Percentiles rank a stretch among this genome's conserved stretches.
These are phyloP conservation scores for Elsinoe arachidis DNA, from an alignment of 2,329 filamentous ascomycete genomes.

Conservation along the genomic window DNA sequence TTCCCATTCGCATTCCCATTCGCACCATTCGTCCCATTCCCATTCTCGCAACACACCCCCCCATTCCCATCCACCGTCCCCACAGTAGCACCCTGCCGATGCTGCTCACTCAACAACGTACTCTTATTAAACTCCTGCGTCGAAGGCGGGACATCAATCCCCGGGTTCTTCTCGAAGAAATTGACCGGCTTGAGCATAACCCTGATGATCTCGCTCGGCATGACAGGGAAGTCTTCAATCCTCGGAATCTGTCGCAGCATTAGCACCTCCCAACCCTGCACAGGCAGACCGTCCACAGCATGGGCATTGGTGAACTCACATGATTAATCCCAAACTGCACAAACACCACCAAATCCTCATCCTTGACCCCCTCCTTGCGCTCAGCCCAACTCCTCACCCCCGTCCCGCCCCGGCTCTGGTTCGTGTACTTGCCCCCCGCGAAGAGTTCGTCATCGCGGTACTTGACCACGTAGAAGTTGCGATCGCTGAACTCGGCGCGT, in stretches of 20 bases:
- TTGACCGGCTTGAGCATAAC: slow-evolving; percentile 51
- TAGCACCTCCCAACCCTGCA: slow-evolving; percentile 12
- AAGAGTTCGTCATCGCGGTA: slow-evolving; percentile 52
- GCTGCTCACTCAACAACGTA: slow-evolving; percentile 24
- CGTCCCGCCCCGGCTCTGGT: slow-evolving; percentile 47
- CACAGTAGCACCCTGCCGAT: slow-evolving; percentile 26
- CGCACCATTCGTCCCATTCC: slow-evolving; percentile 21
- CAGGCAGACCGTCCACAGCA: too few species aligned
- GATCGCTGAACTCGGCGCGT: slow-evolving; percentile 50
- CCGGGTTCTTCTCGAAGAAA: slow-evolving; percentile 52
- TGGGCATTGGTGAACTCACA: slow-evolving; percentile 16
- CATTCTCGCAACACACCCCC: slow-evolving; percentile 37
- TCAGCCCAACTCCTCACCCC: slow-evolving; percentile 42
- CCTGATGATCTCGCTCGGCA: slow-evolving; percentile 51
- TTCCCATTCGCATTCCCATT: background rate
- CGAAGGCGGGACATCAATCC: slow-evolving; percentile 49
- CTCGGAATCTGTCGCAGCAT: slow-evolving; percentile 33
- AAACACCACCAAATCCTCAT: slow-evolving; percentile 49
- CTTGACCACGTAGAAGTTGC: slow-evolving; percentile 50
- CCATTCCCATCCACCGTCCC: slow-evolving; percentile 29
- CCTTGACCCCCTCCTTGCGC: slow-evolving; percentile 45
- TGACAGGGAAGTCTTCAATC: slow-evolving; percentile 51
- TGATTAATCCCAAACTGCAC: slow-evolving; percentile 52
- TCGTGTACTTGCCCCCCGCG: slow-evolving; percentile 52
- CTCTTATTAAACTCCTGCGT: slow-evolving; percentile 41